Conservation (phyloP, 176 grass and related monocot species). For the Carex kokanica region DNA sequence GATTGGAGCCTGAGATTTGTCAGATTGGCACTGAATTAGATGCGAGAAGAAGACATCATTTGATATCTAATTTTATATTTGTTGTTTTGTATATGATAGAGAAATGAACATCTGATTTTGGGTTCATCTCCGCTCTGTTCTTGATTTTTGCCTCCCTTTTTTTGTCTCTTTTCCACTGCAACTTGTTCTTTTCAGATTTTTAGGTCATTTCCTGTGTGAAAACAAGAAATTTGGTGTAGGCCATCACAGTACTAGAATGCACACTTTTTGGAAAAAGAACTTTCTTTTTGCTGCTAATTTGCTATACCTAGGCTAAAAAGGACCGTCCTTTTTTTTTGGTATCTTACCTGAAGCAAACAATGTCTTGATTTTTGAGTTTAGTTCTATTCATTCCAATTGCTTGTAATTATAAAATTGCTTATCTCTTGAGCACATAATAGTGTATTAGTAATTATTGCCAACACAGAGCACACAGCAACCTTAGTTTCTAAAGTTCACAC, state of each 20-base stretch:
- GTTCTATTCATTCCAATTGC: too few relatives aligned
- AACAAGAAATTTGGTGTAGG: not conserved
- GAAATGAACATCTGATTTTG: not conserved
- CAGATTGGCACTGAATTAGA: conserved; percentile 3
- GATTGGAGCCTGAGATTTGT: not conserved
- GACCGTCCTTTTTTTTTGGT: too few relatives aligned
- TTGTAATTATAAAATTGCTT: too few relatives aligned
- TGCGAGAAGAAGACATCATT: not conserved
- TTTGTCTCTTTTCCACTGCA: not conserved
- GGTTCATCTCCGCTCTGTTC: not conserved
- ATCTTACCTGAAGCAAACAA: too few relatives aligned
- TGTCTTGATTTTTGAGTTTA: too few relatives aligned
- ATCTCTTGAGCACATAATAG: not conserved
- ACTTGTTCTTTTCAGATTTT: not conserved
- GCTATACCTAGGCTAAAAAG: too few relatives aligned
- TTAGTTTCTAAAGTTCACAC: not conserved
- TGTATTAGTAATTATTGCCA: not conserved
- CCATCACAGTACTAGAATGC: not conserved
- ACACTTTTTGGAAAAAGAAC: not conserved
- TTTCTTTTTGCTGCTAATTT: too few relatives aligned
- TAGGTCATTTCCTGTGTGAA: not conserved
- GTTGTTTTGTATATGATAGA: too few relatives aligned
- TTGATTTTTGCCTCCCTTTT: not conserved
- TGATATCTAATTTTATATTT: not conserved
- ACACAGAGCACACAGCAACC: not conserved